Base-by-base conservation (phyloP, 1,284 basidiomycete genomes). In the Marasmius sp. region DNA sequence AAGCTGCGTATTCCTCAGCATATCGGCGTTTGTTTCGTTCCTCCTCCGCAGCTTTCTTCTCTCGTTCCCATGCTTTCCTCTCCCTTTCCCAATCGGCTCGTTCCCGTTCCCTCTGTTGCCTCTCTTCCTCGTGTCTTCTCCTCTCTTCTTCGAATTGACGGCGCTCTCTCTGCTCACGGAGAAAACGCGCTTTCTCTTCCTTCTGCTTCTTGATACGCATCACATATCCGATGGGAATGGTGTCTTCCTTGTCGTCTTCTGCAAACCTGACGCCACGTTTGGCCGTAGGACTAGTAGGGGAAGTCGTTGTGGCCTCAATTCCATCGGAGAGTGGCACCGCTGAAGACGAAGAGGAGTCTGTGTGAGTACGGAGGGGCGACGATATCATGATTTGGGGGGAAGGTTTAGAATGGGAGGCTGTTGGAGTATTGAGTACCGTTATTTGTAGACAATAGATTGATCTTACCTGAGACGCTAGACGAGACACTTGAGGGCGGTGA, bases 211-310 rank as follows among this genome's bases (percentile, higher is more conserved):
- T 86, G 69, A 83, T 81, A 55, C 88, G 85, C 68, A 89, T 75
- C 41, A 87, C 81, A 69, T 91, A 85, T 22, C 83, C 85, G 43
- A 91, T 76, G 0, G 90, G 91, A 65, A 90, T 78, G 55, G 78
- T 77, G 66, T 91, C 89, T 36, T 89, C 86, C 66, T 85, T 88
- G 64, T 83, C 81, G 68, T 85, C 81, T 66, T 88, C 86, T 34
- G 81, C 85, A 65, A 91, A 91, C 33, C 87, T 84, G 6, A 92
- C 89, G n/a, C 84, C 86, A 54, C 81, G 82, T 72, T 82, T 86
- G 41, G 81, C 72, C 48, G 73, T 62, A 16, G 71, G 61, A 22
- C 43, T 58, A 27, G 60, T 54, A 49, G 52, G 16, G 27, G 52
- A 37, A 18, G n/a, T 36, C 33, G 59, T 14, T 12, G 59, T 34